Base-by-base conservation (phyloP, 306 rosid species). In the Sphenostylis stenocarpa region DNA sequence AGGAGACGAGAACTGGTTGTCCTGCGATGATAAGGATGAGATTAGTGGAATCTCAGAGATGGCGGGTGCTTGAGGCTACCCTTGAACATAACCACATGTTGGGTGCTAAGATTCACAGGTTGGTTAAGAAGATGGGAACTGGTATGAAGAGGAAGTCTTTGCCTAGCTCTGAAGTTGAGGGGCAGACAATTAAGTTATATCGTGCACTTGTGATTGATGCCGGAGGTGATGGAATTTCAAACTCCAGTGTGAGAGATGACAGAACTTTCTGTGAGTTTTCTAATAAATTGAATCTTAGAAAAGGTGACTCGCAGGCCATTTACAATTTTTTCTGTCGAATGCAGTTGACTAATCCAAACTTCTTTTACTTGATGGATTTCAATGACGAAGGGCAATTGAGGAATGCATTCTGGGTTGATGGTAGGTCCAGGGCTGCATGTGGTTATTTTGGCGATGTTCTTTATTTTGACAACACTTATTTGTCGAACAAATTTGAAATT, bases 1-100 rank as follows among this genome's bases (percentile, higher is more conserved):
- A 90, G 80, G 98, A 94, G 80, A 94, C 98, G 4, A 84, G 98
- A 86, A 94, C 98, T 19, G 96, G 98, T 47, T 94, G 98, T 77
- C 97, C 98, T 76, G 98, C 98, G 6, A 94, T 92, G 97, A 61
- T 94, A 75, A 91, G 98, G 88, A 90, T 94, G 95, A 86, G 95
- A 79, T 81, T 94, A 43, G 81, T 80, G 81, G 98, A 94, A 79
- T 87, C 98, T 31, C 89, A 80, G 60, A 90, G 98, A 81, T 94
- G 98, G 98, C 86, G 97, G 87, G 62, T 94, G 74, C 93, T 90
- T 43, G 97, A 94, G 85, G 96, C 88, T 82, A 72, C 86, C 6
- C 90, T 84, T 33, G 97, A 94, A 75, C 98, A 94, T 82, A 94
- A 94, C 88, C 98, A 94, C 80, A 61, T 89, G 43, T 80, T 94